Percentiles rank a stretch among this genome's conserved stretches.
Evolutionary conservation across 441 rosid genomes (phyloP).

Genomic region (Mallotus japonicus): DNA sequence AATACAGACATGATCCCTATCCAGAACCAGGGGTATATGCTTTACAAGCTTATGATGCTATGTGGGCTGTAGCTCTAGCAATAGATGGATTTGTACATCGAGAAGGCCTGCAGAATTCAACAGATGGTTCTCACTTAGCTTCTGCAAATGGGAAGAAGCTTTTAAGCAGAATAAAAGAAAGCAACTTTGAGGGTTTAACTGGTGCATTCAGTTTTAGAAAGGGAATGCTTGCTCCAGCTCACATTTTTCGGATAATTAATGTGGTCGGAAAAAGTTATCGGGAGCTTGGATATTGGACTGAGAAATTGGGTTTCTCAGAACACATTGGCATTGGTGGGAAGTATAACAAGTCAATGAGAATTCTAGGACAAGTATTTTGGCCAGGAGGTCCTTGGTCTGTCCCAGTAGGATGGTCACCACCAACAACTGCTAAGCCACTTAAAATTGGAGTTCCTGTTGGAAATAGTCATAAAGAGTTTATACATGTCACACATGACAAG

Average conservation of each 20-base stretch:
- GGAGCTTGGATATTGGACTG: conserved; percentile 33
- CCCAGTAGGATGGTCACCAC: conserved; percentile 26
- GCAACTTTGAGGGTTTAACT: background rate
- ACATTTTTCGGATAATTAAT: conserved; percentile 27
- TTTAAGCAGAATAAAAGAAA: conserved; percentile 9
- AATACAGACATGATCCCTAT: conserved; percentile 5
- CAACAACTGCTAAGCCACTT: conserved; percentile 10
- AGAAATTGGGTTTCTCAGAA: conserved; percentile 21
- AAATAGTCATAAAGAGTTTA: background rate
- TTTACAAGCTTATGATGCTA: conserved; percentile 30
- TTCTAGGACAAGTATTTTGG: conserved; percentile 21
- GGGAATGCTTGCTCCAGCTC: background rate
- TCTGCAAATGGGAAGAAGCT: background rate
- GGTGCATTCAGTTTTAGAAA: background rate
- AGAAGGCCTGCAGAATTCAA: background rate
- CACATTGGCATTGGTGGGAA: background rate
- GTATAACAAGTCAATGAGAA: conserved; percentile 10
- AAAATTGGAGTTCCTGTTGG: conserved; percentile 27
- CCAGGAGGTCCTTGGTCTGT: conserved; percentile 19
- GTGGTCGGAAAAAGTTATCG: conserved; percentile 14
- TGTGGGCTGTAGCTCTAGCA: conserved; percentile 23
- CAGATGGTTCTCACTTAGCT: background rate
- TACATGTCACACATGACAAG: background rate
- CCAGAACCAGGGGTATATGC: conserved; percentile 28
- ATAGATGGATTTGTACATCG: background rate